These are phyloP conservation scores for Colletotrichum sojae DNA, from an alignment of 2,329 filamentous ascomycete genomes.

Conservation along the genomic window DNA sequence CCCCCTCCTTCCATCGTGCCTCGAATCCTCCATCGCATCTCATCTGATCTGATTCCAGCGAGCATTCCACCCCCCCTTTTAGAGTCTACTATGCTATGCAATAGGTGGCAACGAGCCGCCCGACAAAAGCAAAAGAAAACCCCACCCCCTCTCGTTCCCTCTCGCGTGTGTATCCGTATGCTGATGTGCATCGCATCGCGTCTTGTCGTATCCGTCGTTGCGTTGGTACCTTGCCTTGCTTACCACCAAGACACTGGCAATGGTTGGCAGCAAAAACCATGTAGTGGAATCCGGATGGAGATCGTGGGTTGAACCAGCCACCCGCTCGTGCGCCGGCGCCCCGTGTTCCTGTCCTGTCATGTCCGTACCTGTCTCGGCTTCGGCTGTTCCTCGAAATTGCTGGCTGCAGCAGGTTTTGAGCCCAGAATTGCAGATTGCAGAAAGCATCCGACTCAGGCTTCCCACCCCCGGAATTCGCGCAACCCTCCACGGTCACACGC, in stretches of 20 bases:
- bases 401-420: constrained; percentile 26
- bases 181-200: constrained; percentile 27
- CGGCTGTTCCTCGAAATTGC: constrained; percentile 11
- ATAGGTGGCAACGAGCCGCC: background rate
- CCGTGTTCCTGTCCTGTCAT: constrained; percentile 9
- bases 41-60: constrained; percentile 29
- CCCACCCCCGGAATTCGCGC: constrained; percentile 35
- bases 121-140: background rate
- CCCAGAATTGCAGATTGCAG: constrained; percentile 21
- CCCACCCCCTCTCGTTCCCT: constrained; percentile 1
- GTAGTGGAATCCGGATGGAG: constrained; percentile 30
- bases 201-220: constrained; percentile 16
- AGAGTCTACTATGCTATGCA: background rate
- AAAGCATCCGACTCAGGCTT: constrained; percentile 22
- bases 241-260: background rate
- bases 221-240: constrained; percentile 10
- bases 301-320: constrained; percentile 31
- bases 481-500: constrained; percentile 30
- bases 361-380: constrained; percentile 20
- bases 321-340: constrained; percentile 7
- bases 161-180: constrained; percentile 9
- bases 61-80: constrained; percentile 13
- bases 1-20: constrained; percentile 5
- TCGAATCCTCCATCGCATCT: constrained; percentile 18
- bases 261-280: constrained; percentile 18